These are phyloP conservation scores for Penicilliopsis zonata DNA, from an alignment of 495 filamentous ascomycete species.

Conservation along the genomic window DNA sequence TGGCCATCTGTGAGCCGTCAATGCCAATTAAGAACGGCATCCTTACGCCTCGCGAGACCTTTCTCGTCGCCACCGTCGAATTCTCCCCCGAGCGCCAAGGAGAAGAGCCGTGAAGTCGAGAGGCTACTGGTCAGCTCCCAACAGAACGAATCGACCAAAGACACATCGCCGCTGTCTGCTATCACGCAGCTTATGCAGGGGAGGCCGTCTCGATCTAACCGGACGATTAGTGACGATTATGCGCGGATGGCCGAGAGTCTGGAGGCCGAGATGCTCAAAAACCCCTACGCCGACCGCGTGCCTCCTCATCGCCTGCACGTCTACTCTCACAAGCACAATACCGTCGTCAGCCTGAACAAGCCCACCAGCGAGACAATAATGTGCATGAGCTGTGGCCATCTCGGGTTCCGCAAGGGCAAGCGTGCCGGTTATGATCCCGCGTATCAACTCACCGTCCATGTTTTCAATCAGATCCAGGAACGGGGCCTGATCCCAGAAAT, in stretches of 20 bases:
- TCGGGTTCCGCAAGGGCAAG: slow-evolving; percentile 72
- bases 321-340: slow-evolving; percentile 81
- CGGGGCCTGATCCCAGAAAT: slow-evolving; percentile 50
- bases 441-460: slow-evolving; percentile 72
- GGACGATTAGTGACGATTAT: slow-evolving; percentile 16
- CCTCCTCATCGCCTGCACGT: slow-evolving; percentile 76
- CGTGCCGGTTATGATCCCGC: slow-evolving; percentile 84
- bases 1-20: slow-evolving; percentile 24
- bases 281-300: slow-evolving; percentile 23
- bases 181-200: slow-evolving; percentile 25
- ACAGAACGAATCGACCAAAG: slow-evolving; percentile 4
- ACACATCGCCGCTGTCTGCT: slow-evolving; percentile 17
- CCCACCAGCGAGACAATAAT: slow-evolving; percentile 69
- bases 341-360: slow-evolving; percentile 74
- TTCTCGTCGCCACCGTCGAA: slow-evolving; percentile 20
- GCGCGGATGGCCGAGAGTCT: slow-evolving; percentile 21
- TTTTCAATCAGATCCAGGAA: slow-evolving; percentile 69
- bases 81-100: slow-evolving; percentile 6
- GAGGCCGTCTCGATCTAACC: slow-evolving; percentile 5
- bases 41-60: slow-evolving; percentile 10
- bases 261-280: slow-evolving; percentile 27
- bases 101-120: slow-evolving; percentile 14
- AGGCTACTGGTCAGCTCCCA: slow-evolving; percentile 19
- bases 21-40: slow-evolving; percentile 10
- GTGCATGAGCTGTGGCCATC: slow-evolving; percentile 64